Percentiles rank a stretch among this genome's conserved stretches.
Conservation (phyloP, 73 alveolate genomes). For the Tetrahymena elliotti region DNA sequence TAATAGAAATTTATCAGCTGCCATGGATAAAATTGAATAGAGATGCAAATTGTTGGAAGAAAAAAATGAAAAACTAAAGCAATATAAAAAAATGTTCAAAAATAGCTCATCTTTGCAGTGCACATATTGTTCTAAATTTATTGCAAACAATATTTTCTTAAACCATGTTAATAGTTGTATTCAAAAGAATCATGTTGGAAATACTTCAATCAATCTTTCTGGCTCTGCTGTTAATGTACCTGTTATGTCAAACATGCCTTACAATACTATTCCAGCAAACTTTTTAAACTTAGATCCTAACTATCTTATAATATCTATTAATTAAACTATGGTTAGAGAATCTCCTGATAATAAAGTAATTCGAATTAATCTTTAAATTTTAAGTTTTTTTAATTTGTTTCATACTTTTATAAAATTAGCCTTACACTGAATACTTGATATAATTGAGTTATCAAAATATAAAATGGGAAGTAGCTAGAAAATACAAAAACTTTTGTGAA, state of each 20-base stretch:
- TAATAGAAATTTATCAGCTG: slow-evolving; percentile 42
- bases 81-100: slow-evolving; percentile 37
- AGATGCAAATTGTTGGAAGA: slow-evolving; percentile 50
- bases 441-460: slow-evolving; percentile 43
- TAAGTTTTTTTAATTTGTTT: background rate
- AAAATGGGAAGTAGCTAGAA: slow-evolving; percentile 60
- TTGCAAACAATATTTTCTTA: slow-evolving; percentile 13
- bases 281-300: slow-evolving; percentile 22
- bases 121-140: slow-evolving; percentile 29
- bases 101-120: slow-evolving; percentile 34
- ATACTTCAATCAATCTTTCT: background rate
- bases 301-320: slow-evolving; percentile 18
- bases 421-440: slow-evolving; percentile 77
- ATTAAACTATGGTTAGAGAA: slow-evolving; percentile 44
- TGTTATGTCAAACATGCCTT: background rate
- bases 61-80: slow-evolving; percentile 35
- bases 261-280: slow-evolving; percentile 1
- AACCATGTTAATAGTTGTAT: slow-evolving; percentile 19
- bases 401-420: background rate
- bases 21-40: slow-evolving; percentile 50
- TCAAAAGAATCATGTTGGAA: background rate
- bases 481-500: slow-evolving; percentile 61
- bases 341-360: slow-evolving; percentile 32
- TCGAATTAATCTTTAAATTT: background rate
- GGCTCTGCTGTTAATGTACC: background rate